Percentiles rank a stretch among this genome's conserved stretches.
Evolutionary conservation across 345 rosid species (phyloP).

Genomic region (Garcia nutans): DNA sequence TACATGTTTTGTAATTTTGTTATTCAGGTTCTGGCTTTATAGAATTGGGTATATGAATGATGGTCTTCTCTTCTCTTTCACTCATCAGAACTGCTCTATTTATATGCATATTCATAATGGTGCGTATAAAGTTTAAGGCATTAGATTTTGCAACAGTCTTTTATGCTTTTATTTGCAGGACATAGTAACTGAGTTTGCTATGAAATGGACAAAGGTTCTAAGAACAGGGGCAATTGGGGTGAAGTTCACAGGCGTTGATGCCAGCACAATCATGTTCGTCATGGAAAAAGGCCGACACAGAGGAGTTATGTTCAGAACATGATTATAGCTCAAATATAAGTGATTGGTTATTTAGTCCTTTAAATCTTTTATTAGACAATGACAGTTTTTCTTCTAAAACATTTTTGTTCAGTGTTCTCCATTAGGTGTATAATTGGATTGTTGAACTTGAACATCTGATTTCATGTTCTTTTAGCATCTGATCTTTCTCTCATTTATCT

Average conservation of each 20-base stretch:
- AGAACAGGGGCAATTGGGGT: conserved; percentile 73
- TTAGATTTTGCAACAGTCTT: no score
- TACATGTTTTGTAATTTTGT: neutral
- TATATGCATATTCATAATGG: neutral
- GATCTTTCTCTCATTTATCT: neutral
- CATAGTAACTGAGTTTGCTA: conserved; percentile 60
- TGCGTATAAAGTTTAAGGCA: neutral
- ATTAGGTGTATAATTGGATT: neutral
- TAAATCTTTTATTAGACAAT: neutral
- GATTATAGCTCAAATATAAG: no score
- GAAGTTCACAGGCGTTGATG: conserved; percentile 69
- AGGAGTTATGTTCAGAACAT: conserved; percentile 43
- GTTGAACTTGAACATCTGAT: no score
- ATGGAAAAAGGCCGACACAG: conserved; percentile 52
- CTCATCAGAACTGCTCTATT: neutral
- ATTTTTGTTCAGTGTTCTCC: neutral
- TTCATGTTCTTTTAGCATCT: neutral
- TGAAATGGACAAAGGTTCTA: conserved; percentile 70
- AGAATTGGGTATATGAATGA: neutral
- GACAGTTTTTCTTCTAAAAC: neutral
- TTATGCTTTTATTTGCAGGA: conserved; percentile 39
- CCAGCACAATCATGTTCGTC: conserved; percentile 79
- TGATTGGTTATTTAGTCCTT: neutral
- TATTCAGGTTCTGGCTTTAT: neutral
- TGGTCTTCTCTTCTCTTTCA: neutral